Evolutionary conservation across 1,284 basidiomycete species (phyloP).

Genomic region (Cutaneotrichosporon sp.): DNA sequence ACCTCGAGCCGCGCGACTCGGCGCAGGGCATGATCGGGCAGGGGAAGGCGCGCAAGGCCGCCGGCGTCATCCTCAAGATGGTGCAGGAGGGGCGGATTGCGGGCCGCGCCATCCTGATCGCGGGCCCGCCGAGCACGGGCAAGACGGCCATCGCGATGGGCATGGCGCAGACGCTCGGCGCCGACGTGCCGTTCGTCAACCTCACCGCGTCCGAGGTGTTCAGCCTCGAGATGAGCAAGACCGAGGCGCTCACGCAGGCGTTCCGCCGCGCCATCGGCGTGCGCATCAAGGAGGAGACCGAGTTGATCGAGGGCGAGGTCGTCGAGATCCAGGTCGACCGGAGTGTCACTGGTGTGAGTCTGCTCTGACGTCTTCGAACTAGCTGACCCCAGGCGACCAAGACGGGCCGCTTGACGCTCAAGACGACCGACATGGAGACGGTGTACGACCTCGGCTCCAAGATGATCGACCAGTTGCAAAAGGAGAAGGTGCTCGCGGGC

Average conservation of each 20-base stretch:
- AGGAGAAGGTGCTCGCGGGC: conserved; percentile 95
- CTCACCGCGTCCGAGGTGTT: conserved; percentile 97
- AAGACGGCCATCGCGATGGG: conserved; percentile 98
- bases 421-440: conserved; percentile 99
- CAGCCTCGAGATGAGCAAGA: conserved; percentile 96
- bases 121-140: conserved; percentile 92
- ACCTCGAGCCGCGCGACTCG: conserved; percentile 80
- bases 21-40: conserved; percentile 97
- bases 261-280: conserved; percentile 95
- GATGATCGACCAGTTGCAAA: conserved; percentile 97
- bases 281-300: conserved; percentile 95
- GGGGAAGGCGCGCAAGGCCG: conserved; percentile 90
- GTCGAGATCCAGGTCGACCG: conserved; percentile 99
- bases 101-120: conserved; percentile 91
- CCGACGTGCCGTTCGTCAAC: conserved; percentile 96
- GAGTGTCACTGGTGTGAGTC: conserved; percentile 87
- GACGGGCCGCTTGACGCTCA: conserved; percentile 95
- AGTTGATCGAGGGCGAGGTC: conserved; percentile 96
- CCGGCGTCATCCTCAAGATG: conserved; percentile 97
- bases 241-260: conserved; percentile 95
- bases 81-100: conserved; percentile 94
- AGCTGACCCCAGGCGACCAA: conserved; percentile 71
- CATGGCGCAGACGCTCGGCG: conserved; percentile 92
- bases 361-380: too few relatives aligned
- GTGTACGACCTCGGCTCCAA: conserved; percentile 98